Evolutionary conservation across 2,329 filamentous ascomycete species (phyloP), one percentile per base, ranked within the genome.

Genomic region (Cadophora sp.): DNA sequence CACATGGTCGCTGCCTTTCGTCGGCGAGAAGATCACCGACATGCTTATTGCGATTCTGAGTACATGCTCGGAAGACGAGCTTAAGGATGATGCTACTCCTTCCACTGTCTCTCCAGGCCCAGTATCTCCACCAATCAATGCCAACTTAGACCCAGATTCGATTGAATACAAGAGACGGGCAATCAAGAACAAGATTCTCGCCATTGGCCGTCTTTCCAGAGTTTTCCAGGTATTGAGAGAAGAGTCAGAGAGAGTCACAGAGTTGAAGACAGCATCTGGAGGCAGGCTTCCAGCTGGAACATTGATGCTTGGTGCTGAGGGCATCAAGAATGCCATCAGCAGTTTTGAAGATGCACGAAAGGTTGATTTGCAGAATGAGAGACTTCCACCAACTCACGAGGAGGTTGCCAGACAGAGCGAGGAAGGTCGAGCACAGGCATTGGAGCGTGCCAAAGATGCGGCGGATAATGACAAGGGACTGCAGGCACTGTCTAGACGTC

Each of bases 161-260:
- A 93, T 91, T 75, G 96, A 99, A 79, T 95, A 91, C 85, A 98
- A 97, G 86, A 89, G 96, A 77, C 91, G 94, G 56, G 94, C 94
- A 3, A 97, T 99, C 87, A 98, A 98, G 87, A 99, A 99, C 89
- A 99, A 99, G 86, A 98, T 99, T 78, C 84, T 99, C 75, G 96
- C 96, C 69, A 99, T 99, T 77, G 96, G 96, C 34, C 93, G 96
- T 74, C 86, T 99, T 72, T 98, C 96, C 46, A 92, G 96, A 76
- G 96, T 99, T 69, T 99, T 99, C 90, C 96, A 99, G 80, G 96
- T 99, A 62, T 83, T 99, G 75, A 93, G 96, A 77, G 96, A 99
- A 82, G 96, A 99, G 81, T 97, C 94, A 1, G 96, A 99, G 84
- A 89, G 92, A 76, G 94, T 99, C 66, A 97, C 95, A 48, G 96